A percentile compares a stretch with the other conserved stretches of the same genome.
Conservation (phyloP, 106 monocot genomes). For the Dioscorea alata region DNA sequence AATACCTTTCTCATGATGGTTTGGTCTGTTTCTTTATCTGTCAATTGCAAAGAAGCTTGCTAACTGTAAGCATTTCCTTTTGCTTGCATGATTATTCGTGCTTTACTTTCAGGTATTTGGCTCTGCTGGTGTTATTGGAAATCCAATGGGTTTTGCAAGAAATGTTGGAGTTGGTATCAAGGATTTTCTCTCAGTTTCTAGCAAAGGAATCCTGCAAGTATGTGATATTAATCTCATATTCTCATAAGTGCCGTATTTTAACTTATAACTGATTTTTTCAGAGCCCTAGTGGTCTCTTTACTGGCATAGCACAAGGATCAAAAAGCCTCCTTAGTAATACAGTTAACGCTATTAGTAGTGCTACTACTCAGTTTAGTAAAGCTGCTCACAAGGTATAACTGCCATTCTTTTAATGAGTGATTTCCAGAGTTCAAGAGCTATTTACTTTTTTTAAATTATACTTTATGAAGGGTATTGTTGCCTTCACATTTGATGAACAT, state of each 20-base stretch:
- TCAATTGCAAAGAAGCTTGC: no score
- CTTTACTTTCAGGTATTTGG: slow-evolving; percentile 67
- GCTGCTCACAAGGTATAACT: slow-evolving; percentile 82
- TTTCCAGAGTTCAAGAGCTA: not conserved
- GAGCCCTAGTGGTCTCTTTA: slow-evolving; percentile 73
- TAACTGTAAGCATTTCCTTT: no score
- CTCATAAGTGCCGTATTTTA: not conserved
- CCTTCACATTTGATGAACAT: slow-evolving; percentile 82
- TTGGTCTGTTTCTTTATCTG: no score
- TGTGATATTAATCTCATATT: not conserved
- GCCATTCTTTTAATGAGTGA: not conserved
- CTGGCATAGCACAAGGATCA: slow-evolving; percentile 72
- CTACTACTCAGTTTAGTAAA: slow-evolving; percentile 96
- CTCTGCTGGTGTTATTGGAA: slow-evolving; percentile 96
- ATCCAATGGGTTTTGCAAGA: slow-evolving; percentile 95
- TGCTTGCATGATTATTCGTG: no score
- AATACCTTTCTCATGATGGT: no score
- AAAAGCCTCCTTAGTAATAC: slow-evolving; percentile 83
- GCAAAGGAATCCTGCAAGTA: slow-evolving; percentile 70
- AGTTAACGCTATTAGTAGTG: slow-evolving; percentile 86
- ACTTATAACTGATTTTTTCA: slow-evolving; percentile 20
- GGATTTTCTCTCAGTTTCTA: slow-evolving; percentile 80
- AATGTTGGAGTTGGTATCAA: slow-evolving; percentile 76
- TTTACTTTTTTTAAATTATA: slow-evolving; percentile 4
- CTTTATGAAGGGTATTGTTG: slow-evolving; percentile 66